Base-by-base conservation (phyloP, 208 protist genomes). In the Vickermania spadyakhi region DNA sequence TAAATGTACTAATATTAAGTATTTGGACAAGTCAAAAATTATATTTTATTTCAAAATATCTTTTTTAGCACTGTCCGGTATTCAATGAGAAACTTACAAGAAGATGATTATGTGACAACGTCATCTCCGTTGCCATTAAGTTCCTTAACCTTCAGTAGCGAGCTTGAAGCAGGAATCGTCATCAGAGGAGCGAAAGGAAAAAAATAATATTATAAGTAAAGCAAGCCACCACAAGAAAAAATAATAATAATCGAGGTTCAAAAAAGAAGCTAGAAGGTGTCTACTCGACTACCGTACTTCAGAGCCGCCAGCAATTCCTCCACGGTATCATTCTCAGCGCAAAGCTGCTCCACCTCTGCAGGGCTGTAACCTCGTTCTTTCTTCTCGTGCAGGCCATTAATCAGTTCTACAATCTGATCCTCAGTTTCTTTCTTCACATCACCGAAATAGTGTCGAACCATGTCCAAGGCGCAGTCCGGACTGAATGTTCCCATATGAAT, bases 261-360 rank as follows among this genome's bases (percentile, higher is more conserved):
- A 25, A 14, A 65, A 2, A 59, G 13, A 52, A 36, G 30, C 56
- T 68, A 93, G 56, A 86, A 90, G 0, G 70, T 62, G 51, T 83
- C 72, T n/a, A 70, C 60, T 23, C 58, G 67, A 52, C 76, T 89
- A 21, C 86, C 81, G 31, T 70, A 72, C 18, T 66, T 64, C 42
- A 91, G 56, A 18, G 66, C 74, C n/a, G 27, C 55, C 52, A 92
- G 64, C 22, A 95, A 62, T 1, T 82, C 78, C 28, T 87, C 75
- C n/a, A 89, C 60, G 13, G 69, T 81, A 36, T 91, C 79, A 58
- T 80, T 82, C 66, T 93, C 85, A 0, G 85, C 89, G 55, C 89
- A 95, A 36, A 89, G 56, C 71, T 93, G 89, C 72, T 95, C 84
- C 63, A 95, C 68, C 60, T 92, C 89, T 1, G 89, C 86, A 18